phyloP scores from a whole-genome alignment of 2,329 filamentous ascomycete genomes.

The Claviceps humidiphila region DNA sequence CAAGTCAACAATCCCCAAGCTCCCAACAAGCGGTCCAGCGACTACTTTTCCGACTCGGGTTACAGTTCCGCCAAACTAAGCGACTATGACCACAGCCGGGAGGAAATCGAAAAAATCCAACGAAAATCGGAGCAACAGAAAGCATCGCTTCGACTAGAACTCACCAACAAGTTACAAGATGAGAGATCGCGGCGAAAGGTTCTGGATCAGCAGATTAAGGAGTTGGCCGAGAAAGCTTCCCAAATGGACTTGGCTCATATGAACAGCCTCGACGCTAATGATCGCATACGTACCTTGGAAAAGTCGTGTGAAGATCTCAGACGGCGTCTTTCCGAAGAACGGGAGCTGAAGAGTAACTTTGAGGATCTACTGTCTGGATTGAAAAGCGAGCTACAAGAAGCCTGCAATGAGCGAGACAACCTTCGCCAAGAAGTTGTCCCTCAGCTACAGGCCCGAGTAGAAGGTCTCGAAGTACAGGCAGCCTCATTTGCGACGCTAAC shows the following conservation, averaged over 20 bases:
- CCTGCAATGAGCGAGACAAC: slow-evolving; percentile 82
- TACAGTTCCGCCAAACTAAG: slow-evolving; percentile 71
- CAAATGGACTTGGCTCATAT: slow-evolving; percentile 42
- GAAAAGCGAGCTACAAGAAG: slow-evolving; percentile 66
- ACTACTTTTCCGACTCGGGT: slow-evolving; percentile 96
- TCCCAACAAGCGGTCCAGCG: slow-evolving; percentile 67
- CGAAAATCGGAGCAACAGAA: slow-evolving; percentile 82
- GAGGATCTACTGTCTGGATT: slow-evolving; percentile 81
- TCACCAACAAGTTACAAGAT: slow-evolving; percentile 76
- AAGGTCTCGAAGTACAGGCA: slow-evolving; percentile 64
- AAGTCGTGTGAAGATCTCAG: slow-evolving; percentile 67
- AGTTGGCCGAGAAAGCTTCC: slow-evolving; percentile 66
- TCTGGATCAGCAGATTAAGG: slow-evolving; percentile 72
- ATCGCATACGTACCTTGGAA: slow-evolving; percentile 66
- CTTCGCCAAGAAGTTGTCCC: slow-evolving; percentile 80
- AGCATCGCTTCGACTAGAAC: slow-evolving; percentile 70
- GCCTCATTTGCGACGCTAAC: slow-evolving; percentile 58
- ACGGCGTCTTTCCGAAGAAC: slow-evolving; percentile 71
- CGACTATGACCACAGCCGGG: slow-evolving; percentile 47
- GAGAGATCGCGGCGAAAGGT: slow-evolving; percentile 64
- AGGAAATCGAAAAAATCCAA: slow-evolving; percentile 72
- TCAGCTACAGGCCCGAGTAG: slow-evolving; percentile 59
- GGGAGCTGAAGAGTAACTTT: slow-evolving; percentile 80
- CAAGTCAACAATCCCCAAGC: slow-evolving; percentile 49
- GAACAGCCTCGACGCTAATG: slow-evolving; percentile 41